These are phyloP conservation scores for Aspergillus proliferans DNA, from an alignment of 2,329 filamentous ascomycete species.

Conservation along the genomic window DNA sequence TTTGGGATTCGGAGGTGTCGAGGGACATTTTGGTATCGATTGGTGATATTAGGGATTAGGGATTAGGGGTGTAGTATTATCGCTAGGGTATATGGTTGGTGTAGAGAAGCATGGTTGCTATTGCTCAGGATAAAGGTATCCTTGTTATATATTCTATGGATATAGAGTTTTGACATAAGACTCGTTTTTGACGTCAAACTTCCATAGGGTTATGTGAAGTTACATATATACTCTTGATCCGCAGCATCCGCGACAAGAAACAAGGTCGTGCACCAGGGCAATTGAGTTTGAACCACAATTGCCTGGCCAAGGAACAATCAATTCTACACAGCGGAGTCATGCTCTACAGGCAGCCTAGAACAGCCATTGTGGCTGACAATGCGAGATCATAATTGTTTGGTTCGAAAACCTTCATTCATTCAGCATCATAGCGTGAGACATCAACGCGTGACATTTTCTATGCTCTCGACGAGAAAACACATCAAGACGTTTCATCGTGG, in stretches of 20 bases:
- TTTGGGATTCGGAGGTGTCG: neutral
- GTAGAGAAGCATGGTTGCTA: neutral
- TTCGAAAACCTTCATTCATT: neutral
- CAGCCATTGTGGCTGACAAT: neutral
- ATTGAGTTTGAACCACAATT: too few relatives aligned
- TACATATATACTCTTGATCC: too few relatives aligned
- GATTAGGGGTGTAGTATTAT: too few relatives aligned
- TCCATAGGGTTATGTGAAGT: too few relatives aligned
- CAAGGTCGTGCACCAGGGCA: too few relatives aligned
- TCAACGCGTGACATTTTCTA: constrained; percentile 6
- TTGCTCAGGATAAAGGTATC: neutral
- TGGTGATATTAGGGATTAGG: neutral
- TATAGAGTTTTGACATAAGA: too few relatives aligned
- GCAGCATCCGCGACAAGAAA: too few relatives aligned
- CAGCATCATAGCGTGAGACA: constrained; percentile 1
- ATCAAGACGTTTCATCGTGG: constrained; percentile 15
- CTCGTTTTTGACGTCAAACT: too few relatives aligned
- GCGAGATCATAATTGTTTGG: neutral
- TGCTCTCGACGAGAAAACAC: constrained; percentile 9
- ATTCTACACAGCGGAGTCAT: too few relatives aligned
- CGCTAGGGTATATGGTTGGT: neutral
- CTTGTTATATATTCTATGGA: too few relatives aligned
- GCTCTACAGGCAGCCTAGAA: too few relatives aligned
- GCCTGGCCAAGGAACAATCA: too few relatives aligned
- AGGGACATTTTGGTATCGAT: neutral